These are phyloP conservation scores for Musa acuminata DNA, from an alignment of 176 grass and related monocot species.

Conservation along the genomic window DNA sequence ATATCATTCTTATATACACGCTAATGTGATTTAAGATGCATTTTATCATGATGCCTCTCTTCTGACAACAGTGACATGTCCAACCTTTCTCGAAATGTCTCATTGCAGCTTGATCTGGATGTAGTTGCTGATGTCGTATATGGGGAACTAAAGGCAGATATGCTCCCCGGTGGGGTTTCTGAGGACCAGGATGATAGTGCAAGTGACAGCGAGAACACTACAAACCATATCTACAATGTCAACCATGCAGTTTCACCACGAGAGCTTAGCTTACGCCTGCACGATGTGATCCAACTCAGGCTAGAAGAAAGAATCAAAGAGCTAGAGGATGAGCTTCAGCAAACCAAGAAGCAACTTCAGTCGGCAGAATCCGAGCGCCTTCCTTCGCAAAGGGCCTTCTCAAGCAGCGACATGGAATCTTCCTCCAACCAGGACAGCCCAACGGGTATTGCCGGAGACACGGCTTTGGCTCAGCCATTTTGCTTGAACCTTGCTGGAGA, in stretches of 20 bases:
- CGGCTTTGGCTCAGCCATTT: constrained; percentile 36
- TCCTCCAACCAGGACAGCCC: constrained; percentile 58
- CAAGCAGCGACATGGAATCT: constrained; percentile 66
- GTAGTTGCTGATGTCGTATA: constrained; percentile 50
- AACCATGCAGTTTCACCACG: constrained; percentile 67
- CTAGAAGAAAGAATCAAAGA: constrained; percentile 72
- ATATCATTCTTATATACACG: too few relatives aligned
- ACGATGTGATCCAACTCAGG: constrained; percentile 64
- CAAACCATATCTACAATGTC: constrained; percentile 30
- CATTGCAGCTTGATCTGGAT: constrained; percentile 50
- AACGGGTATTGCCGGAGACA: constrained; percentile 30
- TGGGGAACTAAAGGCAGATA: constrained; percentile 73
- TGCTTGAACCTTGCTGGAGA: constrained; percentile 78
- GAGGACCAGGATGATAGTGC: constrained; percentile 35
- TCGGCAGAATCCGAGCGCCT: constrained; percentile 30
- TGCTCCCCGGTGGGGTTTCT: constrained; percentile 26
- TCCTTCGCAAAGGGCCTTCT: constrained; percentile 44
- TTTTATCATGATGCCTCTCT: too few relatives aligned
- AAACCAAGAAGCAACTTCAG: constrained; percentile 51
- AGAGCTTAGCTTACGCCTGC: constrained; percentile 76
- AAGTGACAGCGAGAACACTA: constrained; percentile 40
- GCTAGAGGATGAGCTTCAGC: constrained; percentile 52
- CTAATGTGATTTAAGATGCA: too few relatives aligned
- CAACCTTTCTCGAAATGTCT: neutral
- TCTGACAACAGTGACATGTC: too few relatives aligned